Base-by-base conservation (phyloP, 352 stramenopile genomes). In the Phytophthora litchii region DNA sequence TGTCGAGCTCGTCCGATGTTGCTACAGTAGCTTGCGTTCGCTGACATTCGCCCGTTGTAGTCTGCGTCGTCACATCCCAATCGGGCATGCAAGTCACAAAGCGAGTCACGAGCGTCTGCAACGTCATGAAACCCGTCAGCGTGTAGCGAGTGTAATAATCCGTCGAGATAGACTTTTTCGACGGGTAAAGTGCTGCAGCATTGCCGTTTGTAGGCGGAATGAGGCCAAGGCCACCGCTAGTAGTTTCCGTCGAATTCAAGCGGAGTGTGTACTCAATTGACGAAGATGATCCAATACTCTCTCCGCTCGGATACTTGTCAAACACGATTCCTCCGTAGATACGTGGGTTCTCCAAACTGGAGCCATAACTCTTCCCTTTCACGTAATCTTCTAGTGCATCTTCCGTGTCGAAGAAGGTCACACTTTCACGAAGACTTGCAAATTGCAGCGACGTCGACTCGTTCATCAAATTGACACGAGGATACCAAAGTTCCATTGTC, bases 271-370 rank as follows among this genome's bases (percentile, higher is more conserved):
- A 89, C 63, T 89, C 76, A 44, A 89, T 82, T 9, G 67, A 72
- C 27, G 54, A 38, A 41, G 76, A 76, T 8, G 35, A 37, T 5
- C 80, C 75, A 43, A 87, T 78, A 12, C 75, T 42, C 34, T 47
- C 45, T 20, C 54, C 57, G 1, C 25, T 51, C 20, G 80, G 76
- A 25, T 55, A 62, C 36, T 70, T 49, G 36, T 84, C 72, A 27
- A 89, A 89, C 35, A 88, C 77, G 27, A 89, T 77, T 3, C 52
- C 75, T 23, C 56, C 77, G 59, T 76, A 83, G 57, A 89, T 84
- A 10, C 59, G 41, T 7, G 80, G 77, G 25, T 85, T 68, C 5
- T 70, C 47, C 0, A 84, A 25, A 17, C 69, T 67, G 1, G 61
- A 58, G 34, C 72, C 79, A 60, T 87, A 87, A 1, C 40, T 48